Evolutionary conservation across 2,329 filamentous ascomycete species (phyloP).

Genomic region (Fusarium veterinarium): DNA sequence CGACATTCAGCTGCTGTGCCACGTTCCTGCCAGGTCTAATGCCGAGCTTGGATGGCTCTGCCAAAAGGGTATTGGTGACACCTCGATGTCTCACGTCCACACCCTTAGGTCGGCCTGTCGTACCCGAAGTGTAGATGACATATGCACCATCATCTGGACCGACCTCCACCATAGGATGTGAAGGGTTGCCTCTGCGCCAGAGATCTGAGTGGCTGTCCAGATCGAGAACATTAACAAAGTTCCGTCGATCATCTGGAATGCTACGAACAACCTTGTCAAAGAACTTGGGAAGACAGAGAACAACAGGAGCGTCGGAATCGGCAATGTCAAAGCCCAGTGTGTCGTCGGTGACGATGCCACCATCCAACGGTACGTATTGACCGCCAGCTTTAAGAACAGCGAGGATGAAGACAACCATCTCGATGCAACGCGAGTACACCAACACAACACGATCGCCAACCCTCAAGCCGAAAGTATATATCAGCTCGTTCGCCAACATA

Average conservation of each 20-base stretch:
- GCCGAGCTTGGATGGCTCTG: slow-evolving; percentile 27
- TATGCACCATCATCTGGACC: slow-evolving; percentile 27
- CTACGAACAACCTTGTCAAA: slow-evolving; percentile 30
- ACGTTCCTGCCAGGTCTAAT: slow-evolving; percentile 25
- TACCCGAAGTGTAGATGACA: slow-evolving; percentile 35
- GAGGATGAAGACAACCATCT: slow-evolving; percentile 36
- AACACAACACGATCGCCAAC: slow-evolving; percentile 34
- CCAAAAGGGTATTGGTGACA: slow-evolving; percentile 30
- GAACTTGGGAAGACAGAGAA: slow-evolving; percentile 30
- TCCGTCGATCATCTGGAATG: slow-evolving; percentile 3
- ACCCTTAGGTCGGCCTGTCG: slow-evolving; percentile 30
- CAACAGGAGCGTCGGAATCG: slow-evolving; percentile 25
- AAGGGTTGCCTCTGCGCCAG: slow-evolving; percentile 17
- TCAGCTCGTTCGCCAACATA: slow-evolving; percentile 28
- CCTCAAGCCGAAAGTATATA: slow-evolving; percentile 10
- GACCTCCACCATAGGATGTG: slow-evolving; percentile 19
- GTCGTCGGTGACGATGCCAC: slow-evolving; percentile 31
- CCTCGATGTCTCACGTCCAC: slow-evolving; percentile 30
- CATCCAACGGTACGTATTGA: slow-evolving; percentile 33
- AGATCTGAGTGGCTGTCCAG: slow-evolving; percentile 14
- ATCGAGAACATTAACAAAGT: slow-evolving; percentile 23
- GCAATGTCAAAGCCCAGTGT: slow-evolving; percentile 27
- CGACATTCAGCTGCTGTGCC: slow-evolving; percentile 34
- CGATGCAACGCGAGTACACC: slow-evolving; percentile 34
- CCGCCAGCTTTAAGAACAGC: slow-evolving; percentile 33